These are phyloP conservation scores for Skeletonema menzelii DNA, from an alignment of 108 stramenopile species.

Conservation along the genomic window DNA sequence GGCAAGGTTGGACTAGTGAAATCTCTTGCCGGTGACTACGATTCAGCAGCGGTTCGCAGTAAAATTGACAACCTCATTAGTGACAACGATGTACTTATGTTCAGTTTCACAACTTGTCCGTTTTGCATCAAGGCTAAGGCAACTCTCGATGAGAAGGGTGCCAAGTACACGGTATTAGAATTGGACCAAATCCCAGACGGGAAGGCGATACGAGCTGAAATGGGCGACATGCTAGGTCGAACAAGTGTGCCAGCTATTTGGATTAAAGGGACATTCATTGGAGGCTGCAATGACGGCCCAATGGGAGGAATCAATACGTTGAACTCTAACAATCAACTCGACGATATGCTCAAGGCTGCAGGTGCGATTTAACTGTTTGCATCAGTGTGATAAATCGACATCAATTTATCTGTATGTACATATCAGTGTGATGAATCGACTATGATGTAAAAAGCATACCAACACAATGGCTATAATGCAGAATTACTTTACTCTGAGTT, in stretches of 20 bases:
- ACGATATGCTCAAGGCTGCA: slow-evolving; percentile 57
- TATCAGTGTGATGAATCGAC: no score
- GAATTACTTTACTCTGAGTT: no score
- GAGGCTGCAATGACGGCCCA: slow-evolving; percentile 91
- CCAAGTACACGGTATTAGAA: slow-evolving; percentile 74
- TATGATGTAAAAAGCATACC: no score
- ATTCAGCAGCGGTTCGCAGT: slow-evolving; percentile 54
- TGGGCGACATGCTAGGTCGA: slow-evolving; percentile 75
- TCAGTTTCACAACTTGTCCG: slow-evolving; percentile 85
- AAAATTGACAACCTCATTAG: slow-evolving; percentile 62
- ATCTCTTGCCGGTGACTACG: slow-evolving; percentile 82
- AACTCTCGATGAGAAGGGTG: slow-evolving; percentile 67
- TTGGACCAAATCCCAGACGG: slow-evolving; percentile 71
- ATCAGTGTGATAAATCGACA: no score
- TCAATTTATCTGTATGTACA: no score
- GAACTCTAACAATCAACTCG: slow-evolving; percentile 60
- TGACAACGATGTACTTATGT: slow-evolving; percentile 67
- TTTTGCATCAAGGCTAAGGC: slow-evolving; percentile 91
- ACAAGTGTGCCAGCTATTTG: slow-evolving; percentile 94
- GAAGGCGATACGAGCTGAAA: slow-evolving; percentile 86
- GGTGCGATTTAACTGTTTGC: slow-evolving; percentile 37
- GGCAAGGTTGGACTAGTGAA: slow-evolving; percentile 85
- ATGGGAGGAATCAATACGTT: slow-evolving; percentile 73
- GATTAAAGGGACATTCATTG: slow-evolving; percentile 79
- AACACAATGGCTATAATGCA: no score